phyloP scores from a whole-genome alignment of 805 yeast genomes.

The Candida ficus region DNA sequence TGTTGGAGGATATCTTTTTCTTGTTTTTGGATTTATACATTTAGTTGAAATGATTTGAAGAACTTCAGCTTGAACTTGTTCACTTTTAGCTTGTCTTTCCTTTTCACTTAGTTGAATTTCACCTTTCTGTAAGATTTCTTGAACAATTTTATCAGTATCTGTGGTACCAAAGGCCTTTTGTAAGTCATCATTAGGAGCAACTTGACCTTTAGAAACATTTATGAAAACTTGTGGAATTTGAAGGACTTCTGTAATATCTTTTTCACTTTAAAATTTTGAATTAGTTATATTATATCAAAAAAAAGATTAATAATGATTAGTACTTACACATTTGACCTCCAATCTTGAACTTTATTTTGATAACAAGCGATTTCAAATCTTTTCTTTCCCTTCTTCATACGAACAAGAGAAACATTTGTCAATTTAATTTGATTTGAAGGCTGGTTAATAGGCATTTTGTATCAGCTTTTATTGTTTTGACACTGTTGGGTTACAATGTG shows the following conservation, averaged over 20 bases:
- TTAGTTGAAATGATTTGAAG: constrained; percentile 80
- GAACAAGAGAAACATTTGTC: constrained; percentile 90
- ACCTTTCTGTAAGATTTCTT: constrained; percentile 83
- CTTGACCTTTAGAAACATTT: constrained; percentile 92
- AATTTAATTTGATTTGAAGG: constrained; percentile 85
- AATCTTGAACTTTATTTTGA: constrained; percentile 95
- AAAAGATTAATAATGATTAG: too few relatives aligned
- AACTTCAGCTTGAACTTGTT: constrained; percentile 75
- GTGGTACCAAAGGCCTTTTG: constrained; percentile 69
- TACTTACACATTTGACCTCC: constrained; percentile 62
- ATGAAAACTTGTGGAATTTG: constrained; percentile 93
- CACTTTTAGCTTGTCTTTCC: constrained; percentile 74
- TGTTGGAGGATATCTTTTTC: constrained; percentile 89
- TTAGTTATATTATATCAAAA: too few relatives aligned
- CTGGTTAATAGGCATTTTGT: constrained; percentile 62
- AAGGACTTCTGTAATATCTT: constrained; percentile 90
- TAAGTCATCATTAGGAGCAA: constrained; percentile 84
- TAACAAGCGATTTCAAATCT: constrained; percentile 95
- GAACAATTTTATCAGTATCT: constrained; percentile 66
- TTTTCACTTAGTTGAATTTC: constrained; percentile 93
- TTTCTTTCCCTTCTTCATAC: constrained; percentile 86
- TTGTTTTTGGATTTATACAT: constrained; percentile 85
- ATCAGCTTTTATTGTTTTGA: too few relatives aligned
- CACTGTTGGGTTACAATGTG: too few relatives aligned
- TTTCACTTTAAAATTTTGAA: too few relatives aligned